These are phyloP conservation scores for Metschnikowia lunata DNA, from an alignment of 805 yeast species.

Conservation along the genomic window DNA sequence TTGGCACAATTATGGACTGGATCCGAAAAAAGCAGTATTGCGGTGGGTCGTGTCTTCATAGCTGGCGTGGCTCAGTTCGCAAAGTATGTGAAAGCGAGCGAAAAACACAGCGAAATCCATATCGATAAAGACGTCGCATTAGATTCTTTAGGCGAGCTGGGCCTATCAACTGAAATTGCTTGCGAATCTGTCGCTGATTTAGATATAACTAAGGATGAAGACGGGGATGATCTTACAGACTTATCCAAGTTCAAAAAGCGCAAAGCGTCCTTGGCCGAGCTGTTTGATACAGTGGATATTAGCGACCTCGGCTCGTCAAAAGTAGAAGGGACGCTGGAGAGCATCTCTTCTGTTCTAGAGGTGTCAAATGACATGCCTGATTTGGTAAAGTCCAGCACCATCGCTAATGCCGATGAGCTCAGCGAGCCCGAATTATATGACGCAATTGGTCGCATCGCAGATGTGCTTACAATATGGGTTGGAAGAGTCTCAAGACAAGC, in stretches of 20 bases:
- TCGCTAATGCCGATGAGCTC: constrained; percentile 10
- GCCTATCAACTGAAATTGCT: neutral
- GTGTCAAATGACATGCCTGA: neutral
- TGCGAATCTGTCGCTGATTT: neutral
- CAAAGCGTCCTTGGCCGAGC: neutral
- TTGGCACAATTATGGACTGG: constrained; percentile 5
- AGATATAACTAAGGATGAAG: neutral
- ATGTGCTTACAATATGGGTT: constrained; percentile 23
- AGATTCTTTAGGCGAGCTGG: neutral
- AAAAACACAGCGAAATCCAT: neutral
- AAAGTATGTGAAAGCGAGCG: neutral
- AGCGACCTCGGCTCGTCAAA: neutral
- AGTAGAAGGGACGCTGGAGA: neutral
- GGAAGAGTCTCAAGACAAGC: constrained; percentile 12
- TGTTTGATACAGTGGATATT: neutral
- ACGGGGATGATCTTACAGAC: constrained; percentile 15
- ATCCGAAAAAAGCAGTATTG: neutral
- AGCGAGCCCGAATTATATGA: constrained; percentile 20
- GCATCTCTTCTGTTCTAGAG: neutral
- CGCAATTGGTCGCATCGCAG: constrained; percentile 16
- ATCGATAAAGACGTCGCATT: neutral
- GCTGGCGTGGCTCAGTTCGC: neutral
- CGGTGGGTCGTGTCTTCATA: constrained; percentile 4
- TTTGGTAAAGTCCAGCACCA: neutral
- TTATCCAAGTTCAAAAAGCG: constrained; percentile 1